Conservation (phyloP, 108 stramenopile species). For the Skeletonema marinoi region DNA sequence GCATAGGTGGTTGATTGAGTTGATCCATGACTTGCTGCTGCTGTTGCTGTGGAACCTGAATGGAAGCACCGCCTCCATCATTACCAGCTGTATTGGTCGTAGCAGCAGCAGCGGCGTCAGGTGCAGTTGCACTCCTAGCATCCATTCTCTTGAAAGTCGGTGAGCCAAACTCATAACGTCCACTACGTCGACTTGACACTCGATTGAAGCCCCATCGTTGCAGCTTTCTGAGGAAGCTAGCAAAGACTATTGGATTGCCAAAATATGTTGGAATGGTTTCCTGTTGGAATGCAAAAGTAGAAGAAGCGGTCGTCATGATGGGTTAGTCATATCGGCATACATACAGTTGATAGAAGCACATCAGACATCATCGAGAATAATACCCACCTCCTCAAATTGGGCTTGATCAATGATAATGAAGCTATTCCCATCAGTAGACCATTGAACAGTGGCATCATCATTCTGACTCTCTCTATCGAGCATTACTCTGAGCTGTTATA, state of each 20-base stretch:
- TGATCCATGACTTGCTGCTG: not conserved
- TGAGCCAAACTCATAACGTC: not conserved
- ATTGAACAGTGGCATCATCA: not conserved
- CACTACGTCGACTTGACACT: not conserved
- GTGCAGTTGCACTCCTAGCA: not conserved
- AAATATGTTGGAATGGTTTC: constrained; percentile 2
- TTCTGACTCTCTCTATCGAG: not conserved
- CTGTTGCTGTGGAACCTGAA: not conserved
- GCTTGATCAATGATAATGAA: not conserved
- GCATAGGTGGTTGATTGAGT: not conserved
- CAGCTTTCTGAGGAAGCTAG: not conserved
- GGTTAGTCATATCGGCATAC: not conserved
- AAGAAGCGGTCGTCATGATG: not conserved
- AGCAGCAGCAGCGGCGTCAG: not conserved
- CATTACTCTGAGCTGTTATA: not conserved
- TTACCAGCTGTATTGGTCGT: not conserved
- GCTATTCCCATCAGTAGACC: not conserved
- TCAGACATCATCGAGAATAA: not conserved
- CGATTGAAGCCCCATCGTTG: not conserved
- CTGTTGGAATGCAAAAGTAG: not conserved
- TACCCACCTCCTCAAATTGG: not conserved
- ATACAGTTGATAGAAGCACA: not conserved
- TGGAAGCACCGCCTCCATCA: not conserved
- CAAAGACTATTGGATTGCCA: not conserved
- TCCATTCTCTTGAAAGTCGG: not conserved